Conservation (phyloP, 306 rosid genomes). For the Quercus variabilis region DNA sequence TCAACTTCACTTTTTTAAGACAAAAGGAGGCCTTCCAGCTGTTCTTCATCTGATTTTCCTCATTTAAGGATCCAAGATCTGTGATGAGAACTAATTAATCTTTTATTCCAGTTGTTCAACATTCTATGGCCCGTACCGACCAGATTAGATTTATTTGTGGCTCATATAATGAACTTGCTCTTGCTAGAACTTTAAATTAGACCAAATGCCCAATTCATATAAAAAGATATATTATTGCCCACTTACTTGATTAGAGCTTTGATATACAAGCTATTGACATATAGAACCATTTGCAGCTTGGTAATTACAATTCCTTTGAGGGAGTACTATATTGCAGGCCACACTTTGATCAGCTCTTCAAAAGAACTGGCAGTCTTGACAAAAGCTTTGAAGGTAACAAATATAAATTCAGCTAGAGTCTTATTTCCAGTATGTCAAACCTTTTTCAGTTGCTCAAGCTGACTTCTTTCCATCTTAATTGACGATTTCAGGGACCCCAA, state of each 20-base stretch:
- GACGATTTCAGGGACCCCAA: conserved; percentile 72
- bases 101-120: not conserved
- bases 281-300: conserved; percentile 62
- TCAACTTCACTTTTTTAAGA: not conserved
- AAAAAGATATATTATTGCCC: not conserved
- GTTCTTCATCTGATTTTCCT: not conserved
- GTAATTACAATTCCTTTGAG: conserved; percentile 98
- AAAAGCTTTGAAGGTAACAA: conserved; percentile 91
- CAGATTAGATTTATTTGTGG: not conserved
- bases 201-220: not conserved
- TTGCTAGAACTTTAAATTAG: not conserved
- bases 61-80: not conserved
- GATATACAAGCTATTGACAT: conserved; percentile 14
- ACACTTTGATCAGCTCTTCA: conserved; percentile 89
- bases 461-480: conserved; percentile 5
- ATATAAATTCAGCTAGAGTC: not conserved
- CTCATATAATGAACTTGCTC: not conserved
- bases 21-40: not conserved
- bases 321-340: conserved; percentile 97
- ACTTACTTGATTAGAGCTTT: not conserved
- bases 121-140: not conserved
- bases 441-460: conserved; percentile 8
- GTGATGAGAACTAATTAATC: not conserved
- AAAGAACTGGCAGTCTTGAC: conserved; percentile 98
- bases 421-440: not conserved